Evolutionary conservation across 495 filamentous ascomycete species (phyloP).

Genomic region (Xylaria scruposa): DNA sequence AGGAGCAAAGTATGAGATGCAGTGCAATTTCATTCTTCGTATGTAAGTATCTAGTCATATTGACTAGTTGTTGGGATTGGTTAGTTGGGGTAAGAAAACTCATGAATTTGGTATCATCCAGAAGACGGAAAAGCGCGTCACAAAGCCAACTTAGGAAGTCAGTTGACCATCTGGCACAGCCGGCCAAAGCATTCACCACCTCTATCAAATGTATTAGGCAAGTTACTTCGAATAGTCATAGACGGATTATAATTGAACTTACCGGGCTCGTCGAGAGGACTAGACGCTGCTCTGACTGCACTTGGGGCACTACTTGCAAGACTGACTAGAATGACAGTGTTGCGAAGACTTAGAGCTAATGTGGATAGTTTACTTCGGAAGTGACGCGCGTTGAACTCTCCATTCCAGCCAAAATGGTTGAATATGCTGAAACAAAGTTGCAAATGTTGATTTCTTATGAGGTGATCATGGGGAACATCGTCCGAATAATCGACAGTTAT

Average conservation of each 20-base stretch:
- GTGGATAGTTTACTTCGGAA: slow-evolving; percentile 75
- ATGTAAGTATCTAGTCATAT: slow-evolving; percentile 53
- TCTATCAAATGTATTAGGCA: slow-evolving; percentile 43
- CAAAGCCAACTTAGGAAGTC: slow-evolving; percentile 73
- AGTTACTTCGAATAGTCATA: neutral
- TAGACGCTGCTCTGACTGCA: slow-evolving; percentile 47
- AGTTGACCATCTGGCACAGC: slow-evolving; percentile 68
- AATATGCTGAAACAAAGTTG: slow-evolving; percentile 74
- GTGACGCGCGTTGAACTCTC: slow-evolving; percentile 62
- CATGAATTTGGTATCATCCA: slow-evolving; percentile 59
- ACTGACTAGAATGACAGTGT: slow-evolving; percentile 70
- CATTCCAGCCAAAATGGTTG: slow-evolving; percentile 69
- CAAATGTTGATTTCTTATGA: slow-evolving; percentile 71
- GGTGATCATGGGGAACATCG: slow-evolving; percentile 70
- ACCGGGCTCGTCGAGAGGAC: slow-evolving; percentile 71
- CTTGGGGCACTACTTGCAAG: slow-evolving; percentile 59
- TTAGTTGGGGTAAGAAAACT: slow-evolving; percentile 45
- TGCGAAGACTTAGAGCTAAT: slow-evolving; percentile 73
- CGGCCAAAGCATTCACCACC: slow-evolving; percentile 61
- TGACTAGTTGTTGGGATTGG: slow-evolving; percentile 48
- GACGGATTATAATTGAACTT: slow-evolving; percentile 32
- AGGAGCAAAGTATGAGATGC: slow-evolving; percentile 73
- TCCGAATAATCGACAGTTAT: slow-evolving; percentile 73
- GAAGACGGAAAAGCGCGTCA: slow-evolving; percentile 69
- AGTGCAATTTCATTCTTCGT: slow-evolving; percentile 62